Evolutionary conservation across 2,329 filamentous ascomycete species (phyloP), one percentile per base, ranked within the genome.

Genomic region (Verticillium longisporum): DNA sequence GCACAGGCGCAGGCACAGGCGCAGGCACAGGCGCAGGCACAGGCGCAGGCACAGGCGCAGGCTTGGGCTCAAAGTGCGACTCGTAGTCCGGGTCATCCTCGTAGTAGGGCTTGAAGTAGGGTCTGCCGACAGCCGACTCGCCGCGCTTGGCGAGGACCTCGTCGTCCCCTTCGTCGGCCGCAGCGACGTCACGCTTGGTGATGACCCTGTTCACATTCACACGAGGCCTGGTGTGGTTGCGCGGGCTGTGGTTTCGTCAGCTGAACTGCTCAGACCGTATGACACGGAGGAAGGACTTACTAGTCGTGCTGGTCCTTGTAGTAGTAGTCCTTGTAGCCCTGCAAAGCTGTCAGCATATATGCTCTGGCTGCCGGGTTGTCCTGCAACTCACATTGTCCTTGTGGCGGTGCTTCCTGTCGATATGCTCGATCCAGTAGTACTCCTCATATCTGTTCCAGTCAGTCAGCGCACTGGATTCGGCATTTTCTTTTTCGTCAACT

Each of bases 351-450:
- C 18, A 53, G 45, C 13, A 45, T 18, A 6, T 9, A n/a, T 15
- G n/a, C 1, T 4, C 10, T 9, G 6, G 4, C 18, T 6, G 15
- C 6, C 13, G 18, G n/a, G 18, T 53, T 26, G 7, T 21, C 9
- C 45, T 53, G 2, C 26, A 18, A 53, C 45, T 7, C 33, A 55
- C 54, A 4, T 32, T 55, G 14, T 36, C 32, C 31, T 54, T 31
- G 57, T 54, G 41, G 10, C 33, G 10, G 54, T 55, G 26, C 26
- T 34, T 33, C 5, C 54, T 14, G 10, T 33, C n/a, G 45, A 54
- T 55, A 32, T 36, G 31, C 57, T 59, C 57, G 45, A 55, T 18
- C 57, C 57, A 59, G 45, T 59, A 59, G 41, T 55, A 32, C 57
- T 59, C 57, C 45, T 59, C 57, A 45, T 34, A 59, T 15, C 57